Evolutionary conservation across 176 grass and related monocot species (phyloP), one percentile per base, ranked within the genome.

Genomic region (Juncus inflexus): DNA sequence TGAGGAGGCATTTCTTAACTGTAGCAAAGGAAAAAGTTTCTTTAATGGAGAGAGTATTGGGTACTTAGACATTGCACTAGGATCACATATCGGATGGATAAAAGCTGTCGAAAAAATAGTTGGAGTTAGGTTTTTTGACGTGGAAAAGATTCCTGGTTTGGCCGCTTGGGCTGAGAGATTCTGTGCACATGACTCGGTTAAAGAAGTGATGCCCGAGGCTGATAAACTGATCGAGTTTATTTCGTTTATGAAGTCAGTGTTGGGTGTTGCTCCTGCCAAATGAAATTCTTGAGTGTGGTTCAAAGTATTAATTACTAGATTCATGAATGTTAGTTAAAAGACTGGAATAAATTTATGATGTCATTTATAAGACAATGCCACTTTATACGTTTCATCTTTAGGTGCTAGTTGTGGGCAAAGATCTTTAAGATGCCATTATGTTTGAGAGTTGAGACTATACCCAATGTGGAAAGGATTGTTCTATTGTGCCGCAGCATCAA

Each of bases 1-100:
- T 12, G 87, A 90, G 35, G 83, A 71, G 40, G 63, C 73, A 7
- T 78, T 83, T 62, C 9, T 0, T 41, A 60, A 50, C 1, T 59
- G 53, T 47, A 36, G 66, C 35, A 9, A 62, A 63, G 15, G 47
- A 35, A 70, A 70, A 42, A 6, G 51, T 14, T 91, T 78, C 77
- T 91, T 91, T 37, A 80, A 80, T 65, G 88, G 88, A 16, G 84
- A 91, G 45, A 55, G 37, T 37, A 78, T 91, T 10, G 84, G 77
- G 2, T 40, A 84, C 61, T 58, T 91, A 0, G 88, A 87, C 77
- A 62, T 87, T 28, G 64, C 73, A 11, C 74, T 87, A 5, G 88
- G 84, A 10, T 53, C 83, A 1, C 80, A 58, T 58, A 47, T 91
- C 3, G 77, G 83, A 5, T 47, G 43, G 43, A 5, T 47, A 47